Base-by-base conservation (phyloP, 768 basidiomycete genomes). In the Termitomyces sp. region DNA sequence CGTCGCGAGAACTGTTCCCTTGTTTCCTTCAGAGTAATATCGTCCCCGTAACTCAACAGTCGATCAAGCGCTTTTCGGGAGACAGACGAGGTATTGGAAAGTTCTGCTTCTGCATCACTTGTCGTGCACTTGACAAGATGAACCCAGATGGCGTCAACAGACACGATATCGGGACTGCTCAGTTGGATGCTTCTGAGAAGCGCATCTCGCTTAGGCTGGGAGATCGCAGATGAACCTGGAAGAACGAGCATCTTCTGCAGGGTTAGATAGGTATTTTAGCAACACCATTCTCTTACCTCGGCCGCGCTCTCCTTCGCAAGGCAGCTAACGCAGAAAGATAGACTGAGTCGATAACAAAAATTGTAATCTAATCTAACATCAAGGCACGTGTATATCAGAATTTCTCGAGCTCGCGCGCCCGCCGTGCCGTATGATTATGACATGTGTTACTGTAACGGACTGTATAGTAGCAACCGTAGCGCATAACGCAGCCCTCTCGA, bases 31-130 rank as follows among this genome's bases (percentile, higher is more conserved):
- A 85, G 69, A 3, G 78, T 73, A 59, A 82, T 71, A 68, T 90
- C 77, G 67, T 95, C 91, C 6, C 97, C 97, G 62, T 99, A 98
- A 12, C 80, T 75, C 56, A 99, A 73, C 8, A 99, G 81, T 21
- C 79, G 78, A 60, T 86, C 77, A 23, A 98, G 78, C 15, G 83
- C 77, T 59, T 70, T 65, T 35, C 83, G 73, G 45, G 77, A 70
- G 0, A 72, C 47, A 0, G 86, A 87, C 1, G 64, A 65, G 0
- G 66, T 42, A 46, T 78, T 67, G 0, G 68, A 60, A 6, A 94
- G 77, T 8, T 82, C 77, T 0, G 63, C 63, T 60, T 87, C 78
- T 0, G 77, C 66, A 1, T 69, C 67, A 2, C 67, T 61, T 2
- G 81, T 76, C 9, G 73, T 69, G 57, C 84, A 82, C 61, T 90